Evolutionary conservation across 2,329 filamentous ascomycete genomes (phyloP), one percentile per base, ranked within the genome.

Genomic region (Epichloe sibirici): DNA sequence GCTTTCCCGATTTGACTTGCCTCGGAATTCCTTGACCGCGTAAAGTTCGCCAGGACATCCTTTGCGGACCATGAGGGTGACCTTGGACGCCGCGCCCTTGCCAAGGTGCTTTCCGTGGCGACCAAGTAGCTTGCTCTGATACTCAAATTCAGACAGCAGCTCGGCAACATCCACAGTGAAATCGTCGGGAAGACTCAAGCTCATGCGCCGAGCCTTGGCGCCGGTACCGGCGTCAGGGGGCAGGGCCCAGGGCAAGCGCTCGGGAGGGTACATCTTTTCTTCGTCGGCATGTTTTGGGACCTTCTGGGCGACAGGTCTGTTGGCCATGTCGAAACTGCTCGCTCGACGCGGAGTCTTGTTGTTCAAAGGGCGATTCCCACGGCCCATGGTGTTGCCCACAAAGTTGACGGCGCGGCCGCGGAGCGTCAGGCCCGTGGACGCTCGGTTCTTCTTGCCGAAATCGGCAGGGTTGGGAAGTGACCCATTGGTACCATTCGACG

Each of bases 21-120:
- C 78, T 11, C 88, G 82, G 66, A 94, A 95, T 62, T 93, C 87
- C 70, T 95, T 95, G 59, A 94, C 88, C 0, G 90, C 90, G 58
- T 85, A 90, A 7, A 89, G 69, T 61, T 88, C 83, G 40, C 73
- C 74, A 5, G 76, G 71, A 54, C 71, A 77, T 35, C 82, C 83
- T 65, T 85, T 88, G 57, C 83, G 79, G 53, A 75, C 75, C 86
- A 95, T 93, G 55, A 91, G 75, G 37, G 82, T 86, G 25, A 95
- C 89, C 59, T 86, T 85, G 44, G 88, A 88, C 5, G 87, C 90
- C 11, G 87, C 86, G 43, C 90, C 90, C 67, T 87, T 88, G 55
- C 89, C 90, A 6, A 94, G 73, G 55, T 84, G 78, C 69, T 86
- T 89, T 40, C 85, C 83, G 61, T 86, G 79, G 43, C 82, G 81